Base-by-base conservation (phyloP, 306 rosid genomes). In the Chamaecrista fasciculata region DNA sequence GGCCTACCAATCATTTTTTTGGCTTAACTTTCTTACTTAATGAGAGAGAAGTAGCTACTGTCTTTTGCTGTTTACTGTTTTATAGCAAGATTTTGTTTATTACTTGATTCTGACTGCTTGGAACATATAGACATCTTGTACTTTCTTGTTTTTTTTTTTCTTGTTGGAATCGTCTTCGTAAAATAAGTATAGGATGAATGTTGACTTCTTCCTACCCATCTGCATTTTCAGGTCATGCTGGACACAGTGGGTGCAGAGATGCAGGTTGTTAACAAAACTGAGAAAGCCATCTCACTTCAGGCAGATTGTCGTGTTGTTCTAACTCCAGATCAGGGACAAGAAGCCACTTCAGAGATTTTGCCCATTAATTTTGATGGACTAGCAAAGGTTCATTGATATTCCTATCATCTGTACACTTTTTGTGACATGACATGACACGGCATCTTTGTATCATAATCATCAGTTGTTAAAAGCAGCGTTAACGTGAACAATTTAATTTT, bases 171-270 rank as follows among this genome's bases (percentile, higher is more conserved):
- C 18, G 47, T 49, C 33, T 19, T 10, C 12, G 10, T 34, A 4
- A 1, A 71, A 36, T 3, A 47, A 19, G 11, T 8, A 34, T 60
- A 44, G 61, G 43, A 53, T 53, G 39, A 33, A 49, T 29, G 64
- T 21, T 71, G 70, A 55, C n/a, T 43, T 12, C 60, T 43, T 67
- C 36, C 47, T 73, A 25, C 60, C 47, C 10, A 57, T 8, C 63
- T 46, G 70, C 11, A 24, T 44, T 43, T 68, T 40, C 82, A 90
- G 94, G 96, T 87, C 56, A 90, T 90, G 97, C 64, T 90, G 81
- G 97, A 90, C 79, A 90, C 97, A 0, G 97, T 84, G 42, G 97
- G 97, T 18, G 82, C 97, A 43, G 97, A 90, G 83, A 62, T 90
- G 90, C 97, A 90, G 82, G 97, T 87, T 69, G 82, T 86, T 28